phyloP scores from a whole-genome alignment of 176 grass and related monocot species.

The Calamus simplicifolius region DNA sequence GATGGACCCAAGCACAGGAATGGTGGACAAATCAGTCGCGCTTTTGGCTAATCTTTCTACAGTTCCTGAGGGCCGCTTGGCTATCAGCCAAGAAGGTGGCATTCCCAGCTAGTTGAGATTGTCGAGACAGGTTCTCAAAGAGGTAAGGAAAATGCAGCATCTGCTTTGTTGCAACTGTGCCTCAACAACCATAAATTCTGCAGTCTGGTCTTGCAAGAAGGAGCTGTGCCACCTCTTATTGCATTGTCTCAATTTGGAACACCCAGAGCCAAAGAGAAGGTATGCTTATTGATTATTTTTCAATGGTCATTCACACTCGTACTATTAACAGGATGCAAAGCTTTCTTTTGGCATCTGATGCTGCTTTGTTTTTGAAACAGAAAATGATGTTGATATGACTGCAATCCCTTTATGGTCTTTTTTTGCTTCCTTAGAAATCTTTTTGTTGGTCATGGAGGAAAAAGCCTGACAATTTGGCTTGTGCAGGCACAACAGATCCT shows the following conservation, averaged over 20 bases:
- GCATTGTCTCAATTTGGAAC: conserved; percentile 50
- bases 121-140: conserved; percentile 27
- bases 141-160: conserved; percentile 31
- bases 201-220: conserved; percentile 44
- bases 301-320: no score
- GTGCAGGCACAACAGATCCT: conserved; percentile 47
- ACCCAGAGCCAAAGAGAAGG: conserved; percentile 47
- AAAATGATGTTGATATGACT: not conserved
- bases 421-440: not conserved
- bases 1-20: conserved; percentile 33
- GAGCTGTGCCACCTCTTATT: conserved; percentile 46
- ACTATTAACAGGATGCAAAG: not conserved
- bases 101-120: conserved; percentile 40
- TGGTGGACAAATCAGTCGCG: conserved; percentile 39
- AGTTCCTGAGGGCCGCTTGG: conserved; percentile 33
- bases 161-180: conserved; percentile 33
- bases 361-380: not conserved
- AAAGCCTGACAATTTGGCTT: not conserved
- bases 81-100: conserved; percentile 31
- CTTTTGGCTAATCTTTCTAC: conserved; percentile 38
- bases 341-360: not conserved
- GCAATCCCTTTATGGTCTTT: not conserved
- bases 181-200: conserved; percentile 36
- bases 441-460: conserved; percentile 1
- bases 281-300: not conserved